These are phyloP conservation scores for Rhodosporidiobolus odoratus DNA, from an alignment of 768 basidiomycete species.

Conservation along the genomic window DNA sequence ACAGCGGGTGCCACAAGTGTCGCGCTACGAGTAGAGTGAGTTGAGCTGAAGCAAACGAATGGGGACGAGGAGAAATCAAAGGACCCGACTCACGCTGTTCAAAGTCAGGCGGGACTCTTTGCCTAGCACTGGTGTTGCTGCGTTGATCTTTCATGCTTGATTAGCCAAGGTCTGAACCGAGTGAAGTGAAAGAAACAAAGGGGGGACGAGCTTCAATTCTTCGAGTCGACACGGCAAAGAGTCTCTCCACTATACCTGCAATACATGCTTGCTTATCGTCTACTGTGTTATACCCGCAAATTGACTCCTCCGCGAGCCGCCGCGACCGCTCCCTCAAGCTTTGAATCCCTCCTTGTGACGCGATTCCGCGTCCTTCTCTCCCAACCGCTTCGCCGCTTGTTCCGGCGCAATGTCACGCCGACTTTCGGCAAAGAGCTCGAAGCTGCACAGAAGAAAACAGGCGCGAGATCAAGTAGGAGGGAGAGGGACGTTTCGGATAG, in stretches of 20 bases:
- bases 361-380: slow-evolving; percentile 47
- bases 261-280: background rate
- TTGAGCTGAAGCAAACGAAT: too few species aligned
- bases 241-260: background rate
- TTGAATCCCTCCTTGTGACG: slow-evolving; percentile 55
- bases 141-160: too few species aligned
- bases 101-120: too few species aligned
- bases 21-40: too few species aligned
- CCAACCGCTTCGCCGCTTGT: slow-evolving; percentile 60
- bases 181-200: background rate
- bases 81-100: too few species aligned
- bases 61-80: too few species aligned
- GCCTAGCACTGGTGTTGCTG: too few species aligned
- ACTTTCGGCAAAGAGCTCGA: slow-evolving; percentile 82
- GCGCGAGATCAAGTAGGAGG: background rate
- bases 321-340: background rate
- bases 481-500: background rate
- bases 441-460: too few species aligned
- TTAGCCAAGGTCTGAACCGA: too few species aligned
- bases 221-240: background rate
- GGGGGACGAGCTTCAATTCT: background rate
- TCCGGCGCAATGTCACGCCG: slow-evolving; percentile 87
- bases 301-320: background rate
- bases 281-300: background rate
- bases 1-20: too few species aligned